phyloP scores from a whole-genome alignment of 257 asterid genomes.

The Euphrasia confusa region DNA sequence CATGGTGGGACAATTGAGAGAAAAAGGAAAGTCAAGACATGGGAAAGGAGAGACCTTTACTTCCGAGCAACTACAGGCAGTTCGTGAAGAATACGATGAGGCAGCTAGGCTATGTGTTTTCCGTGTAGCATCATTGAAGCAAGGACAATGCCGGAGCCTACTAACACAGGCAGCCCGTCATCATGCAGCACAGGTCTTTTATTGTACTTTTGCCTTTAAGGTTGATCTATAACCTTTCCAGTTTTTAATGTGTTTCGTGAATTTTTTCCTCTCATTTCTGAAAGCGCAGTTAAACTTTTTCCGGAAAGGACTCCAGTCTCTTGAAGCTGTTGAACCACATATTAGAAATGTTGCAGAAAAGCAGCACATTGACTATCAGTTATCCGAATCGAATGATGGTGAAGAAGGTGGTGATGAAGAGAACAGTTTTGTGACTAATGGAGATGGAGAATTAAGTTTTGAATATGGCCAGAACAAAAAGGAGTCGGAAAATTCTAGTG shows the following conservation, averaged over 20 bases:
- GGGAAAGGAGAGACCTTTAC: slow-evolving; percentile 78
- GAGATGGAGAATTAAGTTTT: slow-evolving; percentile 68
- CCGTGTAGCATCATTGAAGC: slow-evolving; percentile 90
- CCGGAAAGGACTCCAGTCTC: slow-evolving; percentile 80
- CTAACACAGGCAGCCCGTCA: slow-evolving; percentile 94
- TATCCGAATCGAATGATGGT: slow-evolving; percentile 48
- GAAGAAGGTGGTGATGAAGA: slow-evolving; percentile 45
- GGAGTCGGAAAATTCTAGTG: slow-evolving; percentile 44
- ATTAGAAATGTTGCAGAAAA: slow-evolving; percentile 63
- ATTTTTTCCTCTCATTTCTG: slow-evolving; percentile 22
- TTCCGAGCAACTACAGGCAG: slow-evolving; percentile 62
- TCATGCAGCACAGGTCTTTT: slow-evolving; percentile 84
- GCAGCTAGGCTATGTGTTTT: slow-evolving; percentile 81
- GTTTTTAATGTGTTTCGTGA: slow-evolving; percentile 20
- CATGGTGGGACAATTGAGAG: slow-evolving; percentile 68
- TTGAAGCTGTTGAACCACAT: slow-evolving; percentile 81
- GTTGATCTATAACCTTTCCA: slow-evolving; percentile 5
- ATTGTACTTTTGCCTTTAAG: slow-evolving; percentile 4
- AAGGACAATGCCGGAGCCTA: slow-evolving; percentile 84
- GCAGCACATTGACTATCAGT: slow-evolving; percentile 74
- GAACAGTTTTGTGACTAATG: slow-evolving; percentile 42
- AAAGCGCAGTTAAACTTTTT: slow-evolving; percentile 73
- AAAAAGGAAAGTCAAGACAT: slow-evolving; percentile 62
- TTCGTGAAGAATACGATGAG: slow-evolving; percentile 86
- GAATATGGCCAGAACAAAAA: slow-evolving; percentile 55